Conservation (phyloP, 2,329 filamentous ascomycete genomes). For the Fusarium sp. region DNA sequence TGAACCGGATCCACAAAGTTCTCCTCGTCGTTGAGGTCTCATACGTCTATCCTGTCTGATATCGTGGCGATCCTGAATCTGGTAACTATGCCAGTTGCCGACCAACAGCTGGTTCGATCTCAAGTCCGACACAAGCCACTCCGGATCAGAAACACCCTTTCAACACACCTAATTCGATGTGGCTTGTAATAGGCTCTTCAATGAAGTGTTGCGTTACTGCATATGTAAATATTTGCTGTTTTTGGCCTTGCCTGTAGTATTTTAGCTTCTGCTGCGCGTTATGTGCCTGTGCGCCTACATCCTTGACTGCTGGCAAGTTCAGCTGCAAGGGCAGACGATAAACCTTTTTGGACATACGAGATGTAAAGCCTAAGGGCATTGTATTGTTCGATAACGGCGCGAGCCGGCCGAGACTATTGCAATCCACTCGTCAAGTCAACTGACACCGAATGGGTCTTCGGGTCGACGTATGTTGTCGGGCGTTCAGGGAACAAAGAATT, state of each 20-base stretch:
- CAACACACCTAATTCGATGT: not conserved
- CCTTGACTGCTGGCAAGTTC: not conserved
- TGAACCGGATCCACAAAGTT: slow-evolving; percentile 21
- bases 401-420: slow-evolving; percentile 16
- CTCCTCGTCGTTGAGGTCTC: not conserved
- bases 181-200: slow-evolving; percentile 2
- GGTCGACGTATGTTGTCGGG: not conserved
- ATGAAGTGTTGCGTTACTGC: slow-evolving; percentile 1
- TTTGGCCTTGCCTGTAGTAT: not conserved
- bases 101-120: slow-evolving; percentile 11
- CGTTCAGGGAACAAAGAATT: not conserved
- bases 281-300: not conserved
- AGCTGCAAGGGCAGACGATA: not conserved
- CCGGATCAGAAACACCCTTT: not conserved
- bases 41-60: not conserved
- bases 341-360: not conserved
- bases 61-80: slow-evolving; percentile 8
- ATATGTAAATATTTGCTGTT: not conserved
- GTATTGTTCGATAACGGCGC: slow-evolving; percentile 8
- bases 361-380: not conserved
- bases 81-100: not conserved
- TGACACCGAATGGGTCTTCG: not conserved
- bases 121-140: slow-evolving; percentile 10
- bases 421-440: slow-evolving; percentile 7
- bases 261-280: slow-evolving; percentile 1